These are phyloP conservation scores for Escallonia rubra DNA, from an alignment of 129 eudicot species.

Conservation along the genomic window DNA sequence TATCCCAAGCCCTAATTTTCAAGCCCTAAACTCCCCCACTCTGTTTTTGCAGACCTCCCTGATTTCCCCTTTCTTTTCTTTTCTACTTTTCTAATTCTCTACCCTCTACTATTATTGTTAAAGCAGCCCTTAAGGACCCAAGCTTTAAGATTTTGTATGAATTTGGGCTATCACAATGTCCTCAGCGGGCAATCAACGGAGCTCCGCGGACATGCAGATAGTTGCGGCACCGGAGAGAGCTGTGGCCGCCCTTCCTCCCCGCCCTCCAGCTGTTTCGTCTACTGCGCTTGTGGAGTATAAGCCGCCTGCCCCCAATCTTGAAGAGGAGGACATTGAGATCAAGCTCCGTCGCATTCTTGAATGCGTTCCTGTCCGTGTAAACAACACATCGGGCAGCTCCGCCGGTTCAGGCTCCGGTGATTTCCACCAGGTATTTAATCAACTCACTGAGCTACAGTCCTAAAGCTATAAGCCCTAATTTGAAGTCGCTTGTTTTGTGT, in stretches of 20 bases:
- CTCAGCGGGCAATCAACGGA: conserved; percentile 32
- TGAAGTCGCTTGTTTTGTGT: neutral
- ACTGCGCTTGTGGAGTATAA: conserved; percentile 75
- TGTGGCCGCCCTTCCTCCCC: conserved; percentile 49
- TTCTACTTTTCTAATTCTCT: neutral
- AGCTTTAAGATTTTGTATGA: too few relatives aligned
- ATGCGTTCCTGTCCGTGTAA: conserved; percentile 91
- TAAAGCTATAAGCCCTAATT: neutral
- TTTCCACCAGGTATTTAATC: conserved; percentile 75
- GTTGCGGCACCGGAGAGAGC: conserved; percentile 46
- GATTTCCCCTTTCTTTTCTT: conserved; percentile 1
- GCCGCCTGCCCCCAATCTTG: conserved; percentile 53
- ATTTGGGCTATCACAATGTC: conserved; percentile 30
- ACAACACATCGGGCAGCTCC: conserved; percentile 94
- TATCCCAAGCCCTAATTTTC: too few relatives aligned
- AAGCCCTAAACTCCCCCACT: too few relatives aligned
- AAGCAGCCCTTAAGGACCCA: neutral
- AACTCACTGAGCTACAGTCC: neutral
- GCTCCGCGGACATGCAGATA: conserved; percentile 47
- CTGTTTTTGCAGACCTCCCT: neutral
- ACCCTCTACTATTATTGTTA: neutral
- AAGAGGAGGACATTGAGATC: conserved; percentile 80
- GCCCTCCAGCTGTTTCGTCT: conserved; percentile 55
- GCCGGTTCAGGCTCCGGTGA: conserved; percentile 99
- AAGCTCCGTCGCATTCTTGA: conserved; percentile 90